Percentiles rank a stretch among this genome's conserved stretches.
These are phyloP conservation scores for Botryotinia globosa DNA, from an alignment of 2,329 filamentous ascomycete genomes.

Conservation along the genomic window DNA sequence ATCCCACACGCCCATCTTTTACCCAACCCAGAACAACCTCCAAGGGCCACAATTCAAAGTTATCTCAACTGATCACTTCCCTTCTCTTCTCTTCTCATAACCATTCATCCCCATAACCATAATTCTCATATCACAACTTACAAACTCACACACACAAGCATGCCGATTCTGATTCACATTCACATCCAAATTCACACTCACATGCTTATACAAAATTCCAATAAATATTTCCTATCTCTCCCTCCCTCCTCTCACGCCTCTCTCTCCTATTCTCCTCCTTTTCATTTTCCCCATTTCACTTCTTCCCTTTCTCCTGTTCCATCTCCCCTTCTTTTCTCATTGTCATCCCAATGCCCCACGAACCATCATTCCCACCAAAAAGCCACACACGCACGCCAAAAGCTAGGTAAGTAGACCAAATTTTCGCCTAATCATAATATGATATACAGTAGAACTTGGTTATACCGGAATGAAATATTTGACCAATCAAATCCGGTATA, in stretches of 20 bases:
- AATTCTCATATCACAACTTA: not conserved
- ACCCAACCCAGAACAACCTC: too few relatives aligned
- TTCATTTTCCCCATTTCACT: not conserved
- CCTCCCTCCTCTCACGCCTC: too few relatives aligned
- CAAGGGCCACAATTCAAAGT: too few relatives aligned
- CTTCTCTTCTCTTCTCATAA: too few relatives aligned
- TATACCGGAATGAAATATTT: too few relatives aligned
- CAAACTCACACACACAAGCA: not conserved
- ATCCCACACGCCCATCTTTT: too few relatives aligned
- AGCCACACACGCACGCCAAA: not conserved
- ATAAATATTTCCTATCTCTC: not conserved
- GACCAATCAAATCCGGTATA: too few relatives aligned
- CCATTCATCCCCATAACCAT: not conserved
- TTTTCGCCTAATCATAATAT: not conserved
- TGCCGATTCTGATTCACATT: not conserved
- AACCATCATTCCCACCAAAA: too few relatives aligned
- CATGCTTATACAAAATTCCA: not conserved
- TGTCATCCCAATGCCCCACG: not conserved
- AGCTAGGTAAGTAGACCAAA: not conserved
- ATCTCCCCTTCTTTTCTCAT: not conserved
- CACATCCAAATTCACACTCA: too few relatives aligned
- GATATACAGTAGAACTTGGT: not conserved
- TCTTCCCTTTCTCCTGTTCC: too few relatives aligned
- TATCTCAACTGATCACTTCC: too few relatives aligned
- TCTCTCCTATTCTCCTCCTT: not conserved